Conservation (phyloP, 2,329 filamentous ascomycete genomes). For the Phialemoniopsis sp. region DNA sequence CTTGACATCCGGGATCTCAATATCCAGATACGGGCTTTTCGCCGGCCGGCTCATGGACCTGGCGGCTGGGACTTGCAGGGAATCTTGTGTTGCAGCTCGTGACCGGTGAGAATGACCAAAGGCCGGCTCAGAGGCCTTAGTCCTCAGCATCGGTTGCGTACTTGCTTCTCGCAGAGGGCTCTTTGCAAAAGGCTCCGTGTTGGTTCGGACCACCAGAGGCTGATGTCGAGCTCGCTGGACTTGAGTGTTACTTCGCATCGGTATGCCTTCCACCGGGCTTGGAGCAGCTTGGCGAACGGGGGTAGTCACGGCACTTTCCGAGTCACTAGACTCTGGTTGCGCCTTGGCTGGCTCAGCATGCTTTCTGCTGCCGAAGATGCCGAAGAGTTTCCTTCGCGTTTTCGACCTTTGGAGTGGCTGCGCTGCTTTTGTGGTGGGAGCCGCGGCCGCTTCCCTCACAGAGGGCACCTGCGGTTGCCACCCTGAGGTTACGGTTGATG, state of each 20-base stretch:
- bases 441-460: conserved; percentile 3
- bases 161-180: neutral
- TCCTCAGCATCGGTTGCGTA: conserved; percentile 7
- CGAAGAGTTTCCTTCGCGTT: conserved; percentile 57
- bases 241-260: conserved; percentile 30
- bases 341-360: conserved; percentile 20
- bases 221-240: conserved; percentile 30
- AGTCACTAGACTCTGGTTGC: conserved; percentile 12
- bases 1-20: conserved; percentile 75
- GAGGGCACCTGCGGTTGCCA: conserved; percentile 5
- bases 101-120: conserved; percentile 1
- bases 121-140: conserved; percentile 12
- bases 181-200: conserved; percentile 28
- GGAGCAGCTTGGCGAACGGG: conserved; percentile 4
- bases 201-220: conserved; percentile 36
- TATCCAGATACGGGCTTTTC: conserved; percentile 50
- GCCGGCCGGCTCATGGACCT: neutral
- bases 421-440: conserved; percentile 12
- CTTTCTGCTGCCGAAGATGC: conserved; percentile 42
- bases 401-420: conserved; percentile 35
- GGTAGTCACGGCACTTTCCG: conserved; percentile 10
- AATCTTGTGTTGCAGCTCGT: too few species aligned
- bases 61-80: too few species aligned
- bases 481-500: conserved; percentile 12
- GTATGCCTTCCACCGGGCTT: conserved; percentile 7